Conservation (phyloP, 1,284 basidiomycete genomes). For the Sutorius eximius region DNA sequence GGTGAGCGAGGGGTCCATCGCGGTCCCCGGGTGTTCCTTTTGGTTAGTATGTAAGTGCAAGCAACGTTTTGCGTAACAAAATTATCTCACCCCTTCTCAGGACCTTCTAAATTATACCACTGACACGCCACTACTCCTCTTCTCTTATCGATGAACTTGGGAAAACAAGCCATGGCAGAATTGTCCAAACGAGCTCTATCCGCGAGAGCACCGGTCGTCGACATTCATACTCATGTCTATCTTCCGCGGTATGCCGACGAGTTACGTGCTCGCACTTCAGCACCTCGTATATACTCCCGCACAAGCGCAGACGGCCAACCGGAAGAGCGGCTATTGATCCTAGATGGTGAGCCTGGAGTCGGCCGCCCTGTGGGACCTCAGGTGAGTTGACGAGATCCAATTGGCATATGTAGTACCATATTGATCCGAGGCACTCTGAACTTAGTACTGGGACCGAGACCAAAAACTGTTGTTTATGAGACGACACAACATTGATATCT, state of each 20-base stretch:
- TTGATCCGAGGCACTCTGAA: conserved; percentile 36
- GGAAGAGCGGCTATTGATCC: conserved; percentile 71
- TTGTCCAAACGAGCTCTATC: conserved; percentile 23
- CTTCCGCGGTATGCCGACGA: conserved; percentile 70
- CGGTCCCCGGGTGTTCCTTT: background rate
- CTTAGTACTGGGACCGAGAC: conserved; percentile 75
- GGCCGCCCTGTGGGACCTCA: conserved; percentile 68
- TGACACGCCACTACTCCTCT: conserved; percentile 11
- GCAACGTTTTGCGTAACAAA: conserved; percentile 11
- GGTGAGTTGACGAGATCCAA: conserved; percentile 35
- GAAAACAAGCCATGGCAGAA: conserved; percentile 25
- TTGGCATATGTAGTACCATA: background rate
- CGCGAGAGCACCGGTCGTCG: conserved; percentile 51
- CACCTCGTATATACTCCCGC: conserved; percentile 68
- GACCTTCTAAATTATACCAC: conserved; percentile 18
- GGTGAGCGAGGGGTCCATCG: conserved; percentile 11
- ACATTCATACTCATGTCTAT: conserved; percentile 83
- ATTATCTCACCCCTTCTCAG: conserved; percentile 19
- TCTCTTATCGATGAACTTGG: conserved; percentile 32
- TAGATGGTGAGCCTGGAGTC: conserved; percentile 74
- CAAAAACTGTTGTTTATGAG: conserved; percentile 71
- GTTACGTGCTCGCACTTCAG: conserved; percentile 57
- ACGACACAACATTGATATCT: conserved; percentile 58
- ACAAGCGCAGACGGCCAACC: conserved; percentile 41
- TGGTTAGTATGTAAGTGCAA: conserved; percentile 9